Evolutionary conservation across 257 asterid species (phyloP).

Genomic region (Buddleja alternifolia): DNA sequence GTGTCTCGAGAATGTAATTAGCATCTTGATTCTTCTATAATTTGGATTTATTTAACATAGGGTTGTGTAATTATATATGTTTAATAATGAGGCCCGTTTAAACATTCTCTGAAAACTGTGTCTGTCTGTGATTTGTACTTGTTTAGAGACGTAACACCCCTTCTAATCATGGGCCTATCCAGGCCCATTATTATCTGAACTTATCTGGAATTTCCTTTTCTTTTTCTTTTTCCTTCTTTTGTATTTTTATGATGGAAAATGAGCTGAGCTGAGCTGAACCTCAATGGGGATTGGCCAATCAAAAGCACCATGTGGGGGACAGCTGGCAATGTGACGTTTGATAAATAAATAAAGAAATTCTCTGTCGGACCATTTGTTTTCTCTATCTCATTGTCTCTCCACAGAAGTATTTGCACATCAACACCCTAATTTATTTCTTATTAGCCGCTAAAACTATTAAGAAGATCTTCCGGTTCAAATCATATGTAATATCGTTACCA

Average conservation of each 20-base stretch:
- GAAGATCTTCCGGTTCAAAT: no score
- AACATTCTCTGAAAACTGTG: neutral
- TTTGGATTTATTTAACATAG: slow-evolving; percentile 25
- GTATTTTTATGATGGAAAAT: no score
- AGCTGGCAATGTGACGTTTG: slow-evolving; percentile 49
- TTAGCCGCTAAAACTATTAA: neutral
- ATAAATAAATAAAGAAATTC: slow-evolving; percentile 23
- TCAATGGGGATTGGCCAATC: slow-evolving; percentile 15
- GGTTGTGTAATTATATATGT: neutral
- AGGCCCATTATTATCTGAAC: slow-evolving; percentile 25
- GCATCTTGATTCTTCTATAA: slow-evolving; percentile 33
- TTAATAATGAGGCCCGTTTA: neutral
- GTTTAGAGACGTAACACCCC: neutral
- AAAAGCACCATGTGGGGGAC: slow-evolving; percentile 49
- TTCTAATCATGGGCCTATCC: neutral
- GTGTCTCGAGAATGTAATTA: slow-evolving; percentile 36
- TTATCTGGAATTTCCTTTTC: slow-evolving; percentile 33
- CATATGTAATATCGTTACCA: no score
- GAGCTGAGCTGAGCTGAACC: neutral
- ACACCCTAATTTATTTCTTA: slow-evolving; percentile 10
- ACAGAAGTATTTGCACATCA: slow-evolving; percentile 7
- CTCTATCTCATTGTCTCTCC: neutral
- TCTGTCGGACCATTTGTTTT: slow-evolving; percentile 30
- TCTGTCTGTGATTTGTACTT: slow-evolving; percentile 2
- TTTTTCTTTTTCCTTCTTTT: neutral